Base-by-base conservation (phyloP, 208 protist genomes). In the Endotrypanum monterogeii region DNA sequence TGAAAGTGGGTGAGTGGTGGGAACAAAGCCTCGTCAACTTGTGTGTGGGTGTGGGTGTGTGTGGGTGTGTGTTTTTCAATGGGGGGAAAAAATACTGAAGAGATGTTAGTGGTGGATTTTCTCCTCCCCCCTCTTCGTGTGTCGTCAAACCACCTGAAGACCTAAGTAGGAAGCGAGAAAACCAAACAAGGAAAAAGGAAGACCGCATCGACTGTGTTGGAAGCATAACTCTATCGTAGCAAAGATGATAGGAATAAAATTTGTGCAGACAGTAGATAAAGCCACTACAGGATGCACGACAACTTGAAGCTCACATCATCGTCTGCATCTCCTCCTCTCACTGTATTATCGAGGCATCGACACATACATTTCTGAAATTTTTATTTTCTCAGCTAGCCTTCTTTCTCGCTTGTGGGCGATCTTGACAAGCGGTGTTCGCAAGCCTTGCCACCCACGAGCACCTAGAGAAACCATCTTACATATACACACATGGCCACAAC, bases 401-500 rank as follows among this genome's bases (percentile, higher is more conserved):
- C 23, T 35, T 46, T 2, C 32, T 9, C 9, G 16, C 18, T 20
- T 55, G 39, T 51, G 35, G 60, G 25, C 7, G 35, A 9, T 65
- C 35, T 25, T 11, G 35, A 39, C 37, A 46, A n/a, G 37, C 20
- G 9, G 23, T 37, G 60, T 4, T 23, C 2, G 25, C 23, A 6
- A 30, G 37, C 60, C 60, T 28, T 11, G 8, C 35, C 56, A 32
- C 44, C 11, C 54, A 57, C 61, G 23, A 39, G 25, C 44, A 68
- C 63, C 14, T 44, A 39, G 63, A 9, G 14, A 39, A 18, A 54
- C 63, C 23, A 12, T 8, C 28, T 14, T 30, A 25, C 39, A 51
- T 32, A 35, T 25, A 35, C 28, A 62, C 48, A 6, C 50, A 70
- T 70, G 66, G 23, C 39, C 62, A 78, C n/a, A 35, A 51, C n/a